Base-by-base conservation (phyloP, 2,329 filamentous ascomycete species). In the Arthroderma sp. region DNA sequence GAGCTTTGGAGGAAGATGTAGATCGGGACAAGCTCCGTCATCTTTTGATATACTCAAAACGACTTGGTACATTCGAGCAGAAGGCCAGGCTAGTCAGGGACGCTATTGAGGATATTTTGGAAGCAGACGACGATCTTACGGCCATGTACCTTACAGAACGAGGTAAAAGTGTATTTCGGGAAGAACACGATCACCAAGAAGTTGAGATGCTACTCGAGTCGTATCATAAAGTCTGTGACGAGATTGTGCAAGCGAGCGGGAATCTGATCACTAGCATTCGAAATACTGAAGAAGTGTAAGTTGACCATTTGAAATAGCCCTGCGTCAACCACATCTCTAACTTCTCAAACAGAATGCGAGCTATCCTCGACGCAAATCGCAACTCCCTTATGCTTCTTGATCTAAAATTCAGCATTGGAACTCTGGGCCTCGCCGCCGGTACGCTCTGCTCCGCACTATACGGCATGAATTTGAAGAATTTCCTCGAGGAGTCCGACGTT, bases 391-490 rank as follows among this genome's bases (percentile, higher is more conserved):
- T 98, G 91, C 74, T 98, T 11, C 76, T 96, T 30, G 91, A 96
- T 52, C 80, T 98, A 55, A 94, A 94, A 61, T 94, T 96, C 68
- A 91, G 84, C 59, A 88, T 98, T 48, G 86, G 87, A 46, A 96
- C 91, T 1, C 77, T 98, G 4, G 87, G 88, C n/a, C 78, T 96
- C 40, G 89, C 86, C 44, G 86, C 88, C 60, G 91, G 91, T 45
- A 95, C 91, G 41, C 93, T 96, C 60, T 75, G 95, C 56, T 93
- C 91, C 6, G 88, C 88, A n/a, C 78, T 98, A n/a, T 98, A 96
- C 72, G 91, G 91, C 55, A 96, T 96, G 88, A 98, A 98, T 68
- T 71, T 98, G 52, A 93, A 95, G 61, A 96, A 96, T 66, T 96
- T 95, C 64, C 86, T 96, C 56, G 91, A 98, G 68, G 89, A 96